Evolutionary conservation across 495 filamentous ascomycete genomes (phyloP).

Genomic region (Talaromyces stipitatus): DNA sequence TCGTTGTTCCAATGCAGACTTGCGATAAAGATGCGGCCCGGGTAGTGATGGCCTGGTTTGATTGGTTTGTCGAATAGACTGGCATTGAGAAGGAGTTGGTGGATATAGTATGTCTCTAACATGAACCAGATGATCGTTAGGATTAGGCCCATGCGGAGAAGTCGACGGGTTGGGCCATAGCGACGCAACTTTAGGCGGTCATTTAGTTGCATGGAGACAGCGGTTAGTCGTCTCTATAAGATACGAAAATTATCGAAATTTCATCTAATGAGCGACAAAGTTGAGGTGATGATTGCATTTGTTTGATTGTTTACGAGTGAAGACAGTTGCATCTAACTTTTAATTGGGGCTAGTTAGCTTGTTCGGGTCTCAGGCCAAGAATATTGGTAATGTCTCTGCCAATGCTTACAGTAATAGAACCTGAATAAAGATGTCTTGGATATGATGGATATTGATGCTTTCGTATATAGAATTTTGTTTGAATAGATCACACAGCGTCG

Average conservation of each 20-base stretch:
- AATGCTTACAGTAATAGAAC: background rate
- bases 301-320: background rate
- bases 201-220: background rate
- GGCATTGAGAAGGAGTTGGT: background rate
- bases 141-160: background rate
- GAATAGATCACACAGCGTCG: background rate
- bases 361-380: background rate
- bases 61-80: background rate
- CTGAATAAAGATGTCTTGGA: background rate
- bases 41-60: background rate
- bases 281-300: background rate
- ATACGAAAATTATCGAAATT: background rate
- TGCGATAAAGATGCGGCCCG: constrained; percentile 54
- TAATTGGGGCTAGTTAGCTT: background rate
- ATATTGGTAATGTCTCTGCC: background rate
- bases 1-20: constrained; percentile 68
- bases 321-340: background rate
- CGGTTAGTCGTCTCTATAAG: background rate
- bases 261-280: background rate
- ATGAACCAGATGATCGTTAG: background rate
- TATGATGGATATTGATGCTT: background rate
- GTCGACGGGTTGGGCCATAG: background rate
- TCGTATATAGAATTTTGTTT: background rate
- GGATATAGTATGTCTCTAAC: background rate
- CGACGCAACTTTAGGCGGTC: background rate